phyloP scores from a whole-genome alignment of 352 stramenopile species.

The Phytopythium mirpurense region DNA sequence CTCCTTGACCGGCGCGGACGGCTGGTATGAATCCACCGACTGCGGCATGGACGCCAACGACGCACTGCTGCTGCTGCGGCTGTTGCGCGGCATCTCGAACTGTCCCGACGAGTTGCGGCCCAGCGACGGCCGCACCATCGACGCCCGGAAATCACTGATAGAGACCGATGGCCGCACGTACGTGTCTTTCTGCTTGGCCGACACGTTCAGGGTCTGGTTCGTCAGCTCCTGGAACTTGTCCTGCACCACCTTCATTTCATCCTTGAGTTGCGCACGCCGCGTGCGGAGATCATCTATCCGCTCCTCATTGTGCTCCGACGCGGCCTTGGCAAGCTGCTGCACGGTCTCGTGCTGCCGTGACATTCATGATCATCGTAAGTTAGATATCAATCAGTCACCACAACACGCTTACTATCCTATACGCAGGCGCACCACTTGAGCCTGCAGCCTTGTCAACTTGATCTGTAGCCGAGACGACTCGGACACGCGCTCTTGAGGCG shows the following conservation, averaged over 20 bases:
- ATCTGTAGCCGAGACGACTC: conserved; percentile 36
- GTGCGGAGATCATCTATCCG: conserved; percentile 43
- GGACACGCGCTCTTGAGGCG: conserved; percentile 34
- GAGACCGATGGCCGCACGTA: conserved; percentile 29
- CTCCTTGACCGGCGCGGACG: conserved; percentile 10
- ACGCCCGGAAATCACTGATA: conserved; percentile 2
- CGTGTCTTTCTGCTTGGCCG: conserved; percentile 16
- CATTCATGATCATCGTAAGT: neutral
- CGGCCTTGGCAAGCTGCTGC: conserved; percentile 47
- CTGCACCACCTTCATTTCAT: conserved; percentile 70
- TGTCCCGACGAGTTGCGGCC: conserved; percentile 17
- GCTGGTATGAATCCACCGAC: conserved; percentile 48
- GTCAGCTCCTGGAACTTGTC: conserved; percentile 42
- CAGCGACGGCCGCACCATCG: conserved; percentile 6
- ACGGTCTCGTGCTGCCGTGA: conserved; percentile 54
- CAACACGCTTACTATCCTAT: neutral
- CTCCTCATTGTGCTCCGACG: conserved; percentile 43
- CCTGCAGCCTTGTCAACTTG: conserved; percentile 38
- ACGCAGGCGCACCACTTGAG: conserved; percentile 23
- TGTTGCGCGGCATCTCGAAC: conserved; percentile 21
- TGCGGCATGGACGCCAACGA: conserved; percentile 44
- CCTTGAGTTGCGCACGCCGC: conserved; percentile 56
- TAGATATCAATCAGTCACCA: neutral
- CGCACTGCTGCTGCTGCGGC: conserved; percentile 47
- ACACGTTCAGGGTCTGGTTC: conserved; percentile 26